Conservation (phyloP, 2,329 filamentous ascomycete species). For the Fusarium denticulatum region DNA sequence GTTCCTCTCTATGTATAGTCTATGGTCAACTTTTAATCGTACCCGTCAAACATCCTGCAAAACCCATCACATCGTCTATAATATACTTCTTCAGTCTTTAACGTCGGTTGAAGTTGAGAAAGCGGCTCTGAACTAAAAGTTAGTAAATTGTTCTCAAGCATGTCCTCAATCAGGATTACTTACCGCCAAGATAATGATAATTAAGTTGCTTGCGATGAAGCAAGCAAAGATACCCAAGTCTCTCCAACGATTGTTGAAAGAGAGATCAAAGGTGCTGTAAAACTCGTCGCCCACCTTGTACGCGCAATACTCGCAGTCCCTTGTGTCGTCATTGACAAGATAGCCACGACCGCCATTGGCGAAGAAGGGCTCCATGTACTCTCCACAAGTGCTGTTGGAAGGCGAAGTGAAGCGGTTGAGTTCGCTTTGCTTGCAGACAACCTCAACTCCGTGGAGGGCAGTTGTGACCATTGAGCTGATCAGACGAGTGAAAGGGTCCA, state of each 20-base stretch:
- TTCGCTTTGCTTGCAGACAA: conserved; percentile 65
- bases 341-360: conserved; percentile 75
- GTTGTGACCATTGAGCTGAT: conserved; percentile 73
- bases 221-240: conserved; percentile 82
- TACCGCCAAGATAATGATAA: conserved; percentile 66
- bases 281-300: conserved; percentile 82
- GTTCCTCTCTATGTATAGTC: background rate
- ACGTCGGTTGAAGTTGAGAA: conserved; percentile 63
- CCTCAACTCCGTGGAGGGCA: conserved; percentile 62
- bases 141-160: background rate
- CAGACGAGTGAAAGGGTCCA: conserved; percentile 71
- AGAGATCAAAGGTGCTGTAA: conserved; percentile 73
- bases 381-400: conserved; percentile 50
- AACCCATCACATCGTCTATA: background rate
- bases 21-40: background rate
- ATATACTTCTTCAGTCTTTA: conserved; percentile 39
- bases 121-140: conserved; percentile 53
- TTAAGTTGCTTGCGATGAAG: conserved; percentile 81
- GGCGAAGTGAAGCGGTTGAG: conserved; percentile 71
- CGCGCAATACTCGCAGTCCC: conserved; percentile 81
- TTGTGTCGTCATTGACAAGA: conserved; percentile 71
- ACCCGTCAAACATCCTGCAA: background rate
- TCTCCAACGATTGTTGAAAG: conserved; percentile 77
- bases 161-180: conserved; percentile 40
- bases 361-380: conserved; percentile 42